Conservation (phyloP, 1,284 basidiomycete species). For the Marasmius sp. region DNA sequence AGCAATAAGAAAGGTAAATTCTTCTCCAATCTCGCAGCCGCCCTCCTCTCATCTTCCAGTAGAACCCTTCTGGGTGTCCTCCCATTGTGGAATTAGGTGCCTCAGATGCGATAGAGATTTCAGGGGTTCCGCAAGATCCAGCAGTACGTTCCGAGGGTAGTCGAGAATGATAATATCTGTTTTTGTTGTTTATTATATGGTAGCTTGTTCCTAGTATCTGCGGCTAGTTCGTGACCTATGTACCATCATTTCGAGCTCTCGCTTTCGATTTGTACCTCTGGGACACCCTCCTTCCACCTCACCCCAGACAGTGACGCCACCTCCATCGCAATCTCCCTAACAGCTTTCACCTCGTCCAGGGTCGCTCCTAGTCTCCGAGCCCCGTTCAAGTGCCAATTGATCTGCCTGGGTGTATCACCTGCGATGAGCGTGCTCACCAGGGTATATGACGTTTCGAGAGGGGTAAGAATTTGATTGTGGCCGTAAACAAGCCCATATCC, state of each 20-base stretch:
- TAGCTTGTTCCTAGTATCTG: no score
- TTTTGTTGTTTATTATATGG: no score
- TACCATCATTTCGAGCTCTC: background rate
- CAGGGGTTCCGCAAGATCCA: no score
- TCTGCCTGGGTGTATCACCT: slow-evolving; percentile 51
- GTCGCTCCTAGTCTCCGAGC: slow-evolving; percentile 42
- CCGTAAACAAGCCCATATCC: slow-evolving; percentile 53
- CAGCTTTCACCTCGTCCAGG: slow-evolving; percentile 37
- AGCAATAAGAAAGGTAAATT: background rate
- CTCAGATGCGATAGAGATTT: no score
- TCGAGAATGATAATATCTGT: no score
- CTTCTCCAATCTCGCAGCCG: no score
- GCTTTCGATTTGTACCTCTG: slow-evolving; percentile 25
- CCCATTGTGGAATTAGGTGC: no score
- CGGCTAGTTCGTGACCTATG: background rate
- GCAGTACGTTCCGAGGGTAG: no score
- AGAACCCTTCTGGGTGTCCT: no score
- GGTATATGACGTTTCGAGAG: slow-evolving; percentile 46
- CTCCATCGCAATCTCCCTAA: slow-evolving; percentile 41
- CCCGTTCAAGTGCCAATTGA: slow-evolving; percentile 54
- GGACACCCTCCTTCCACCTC: slow-evolving; percentile 43
- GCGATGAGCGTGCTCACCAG: slow-evolving; percentile 51
- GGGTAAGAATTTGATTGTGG: slow-evolving; percentile 37
- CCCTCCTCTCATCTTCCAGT: no score
- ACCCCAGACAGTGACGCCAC: slow-evolving; percentile 38